Conservation (phyloP, 495 filamentous ascomycete genomes). For the Letharia lupina region DNA sequence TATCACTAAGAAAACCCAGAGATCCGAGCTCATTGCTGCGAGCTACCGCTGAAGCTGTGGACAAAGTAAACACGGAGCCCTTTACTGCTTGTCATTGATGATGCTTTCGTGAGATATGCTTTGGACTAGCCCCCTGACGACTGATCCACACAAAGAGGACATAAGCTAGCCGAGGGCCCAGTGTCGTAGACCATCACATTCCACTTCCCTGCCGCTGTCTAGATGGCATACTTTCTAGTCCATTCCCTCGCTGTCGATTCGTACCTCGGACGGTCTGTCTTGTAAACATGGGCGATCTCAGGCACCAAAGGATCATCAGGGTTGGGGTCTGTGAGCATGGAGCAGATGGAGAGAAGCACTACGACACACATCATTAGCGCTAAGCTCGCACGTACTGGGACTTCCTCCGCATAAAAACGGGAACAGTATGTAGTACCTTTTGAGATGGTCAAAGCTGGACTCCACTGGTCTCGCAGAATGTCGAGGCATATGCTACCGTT, state of each 20-base stretch:
- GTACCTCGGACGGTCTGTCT: constrained; percentile 92
- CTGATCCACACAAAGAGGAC: background rate
- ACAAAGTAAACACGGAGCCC: constrained; percentile 14
- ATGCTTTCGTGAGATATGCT: constrained; percentile 11
- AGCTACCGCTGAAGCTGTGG: constrained; percentile 7
- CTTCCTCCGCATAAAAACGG: background rate
- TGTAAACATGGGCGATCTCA: constrained; percentile 99
- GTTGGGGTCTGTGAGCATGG: constrained; percentile 99
- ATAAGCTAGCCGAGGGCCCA: constrained; percentile 6
- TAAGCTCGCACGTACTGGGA: background rate
- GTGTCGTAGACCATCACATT: background rate
- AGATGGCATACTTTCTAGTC: constrained; percentile 98
- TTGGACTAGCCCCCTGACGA: constrained; percentile 12
- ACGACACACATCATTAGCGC: constrained; percentile 4
- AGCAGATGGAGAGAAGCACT: constrained; percentile 98
- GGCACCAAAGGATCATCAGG: constrained; percentile 96
- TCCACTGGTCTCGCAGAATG: constrained; percentile 98
- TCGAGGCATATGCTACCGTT: constrained; percentile 99
- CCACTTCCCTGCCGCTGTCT: constrained; percentile 22
- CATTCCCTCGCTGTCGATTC: constrained; percentile 96
- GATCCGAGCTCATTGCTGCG: constrained; percentile 14
- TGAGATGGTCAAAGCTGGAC: constrained; percentile 93
- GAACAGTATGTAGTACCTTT: constrained; percentile 56
- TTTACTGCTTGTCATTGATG: constrained; percentile 14
- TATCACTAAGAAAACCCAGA: constrained; percentile 4